These are phyloP conservation scores for Castanea sativa DNA, from an alignment of 306 rosid species.

Conservation along the genomic window DNA sequence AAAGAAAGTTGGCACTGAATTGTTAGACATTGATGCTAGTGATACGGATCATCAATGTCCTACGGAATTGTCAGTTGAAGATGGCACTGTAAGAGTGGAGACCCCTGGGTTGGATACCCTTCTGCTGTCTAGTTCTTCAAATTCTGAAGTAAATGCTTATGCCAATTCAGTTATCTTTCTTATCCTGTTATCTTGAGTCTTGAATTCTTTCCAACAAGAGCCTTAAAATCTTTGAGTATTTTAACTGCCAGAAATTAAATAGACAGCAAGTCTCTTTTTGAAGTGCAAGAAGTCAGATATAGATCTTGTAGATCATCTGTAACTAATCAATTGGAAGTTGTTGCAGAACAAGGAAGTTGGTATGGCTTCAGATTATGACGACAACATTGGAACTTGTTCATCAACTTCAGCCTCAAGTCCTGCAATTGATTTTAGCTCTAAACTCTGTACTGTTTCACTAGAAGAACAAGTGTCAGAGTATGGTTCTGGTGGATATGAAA, in stretches of 20 bases:
- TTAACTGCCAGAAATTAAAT: too few species aligned
- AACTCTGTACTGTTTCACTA: slow-evolving; percentile 20
- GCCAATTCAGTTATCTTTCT: not conserved
- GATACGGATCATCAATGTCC: slow-evolving; percentile 13
- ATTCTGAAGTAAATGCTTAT: slow-evolving; percentile 36
- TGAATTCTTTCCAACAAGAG: too few species aligned
- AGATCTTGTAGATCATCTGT: slow-evolving; percentile 4
- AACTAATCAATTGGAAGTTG: not conserved
- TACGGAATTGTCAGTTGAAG: slow-evolving; percentile 7
- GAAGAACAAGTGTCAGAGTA: slow-evolving; percentile 27
- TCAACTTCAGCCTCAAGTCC: slow-evolving; percentile 30
- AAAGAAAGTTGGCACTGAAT: slow-evolving; percentile 13
- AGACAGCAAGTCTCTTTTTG: too few species aligned
- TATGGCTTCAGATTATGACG: slow-evolving; percentile 27
- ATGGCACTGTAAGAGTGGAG: slow-evolving; percentile 29
- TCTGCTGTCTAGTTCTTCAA: slow-evolving; percentile 19
- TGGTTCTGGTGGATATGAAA: slow-evolving; percentile 33
- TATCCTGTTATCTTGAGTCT: not conserved
- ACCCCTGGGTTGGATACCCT: slow-evolving; percentile 14
- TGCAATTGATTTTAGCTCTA: slow-evolving; percentile 4
- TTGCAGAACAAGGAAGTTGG: slow-evolving; percentile 31
- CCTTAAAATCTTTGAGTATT: too few species aligned
- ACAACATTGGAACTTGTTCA: slow-evolving; percentile 18
- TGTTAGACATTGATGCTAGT: slow-evolving; percentile 21
- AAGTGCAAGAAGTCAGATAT: too few species aligned